phyloP scores from a whole-genome alignment of 495 filamentous ascomycete species.

The Penicillium robsamsonii region DNA sequence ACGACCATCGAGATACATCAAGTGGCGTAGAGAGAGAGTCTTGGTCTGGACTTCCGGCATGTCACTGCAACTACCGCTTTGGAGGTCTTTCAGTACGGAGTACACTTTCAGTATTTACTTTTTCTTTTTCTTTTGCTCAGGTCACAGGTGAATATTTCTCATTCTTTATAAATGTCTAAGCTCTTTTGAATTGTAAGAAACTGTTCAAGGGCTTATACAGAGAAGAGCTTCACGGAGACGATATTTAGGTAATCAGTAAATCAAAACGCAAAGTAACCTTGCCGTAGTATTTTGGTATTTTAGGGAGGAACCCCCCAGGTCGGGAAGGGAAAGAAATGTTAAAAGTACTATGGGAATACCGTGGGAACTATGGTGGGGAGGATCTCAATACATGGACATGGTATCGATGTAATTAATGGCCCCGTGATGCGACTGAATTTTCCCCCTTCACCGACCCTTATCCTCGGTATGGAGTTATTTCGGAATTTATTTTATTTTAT shows the following conservation, averaged over 20 bases:
- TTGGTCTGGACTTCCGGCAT: conserved; percentile 10
- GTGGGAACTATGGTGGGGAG: conserved; percentile 3
- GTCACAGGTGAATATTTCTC: conserved; percentile 11
- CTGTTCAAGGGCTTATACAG: too few relatives aligned
- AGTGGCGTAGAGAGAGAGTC: conserved; percentile 13
- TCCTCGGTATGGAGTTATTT: conserved; percentile 29
- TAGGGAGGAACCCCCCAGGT: conserved; percentile 25
- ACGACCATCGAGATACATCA: conserved; percentile 15
- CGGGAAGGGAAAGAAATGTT: conserved; percentile 19
- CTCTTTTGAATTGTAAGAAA: background rate
- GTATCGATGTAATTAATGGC: conserved; percentile 12
- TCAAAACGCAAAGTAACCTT: conserved; percentile 27
- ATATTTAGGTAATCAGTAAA: conserved; percentile 3
- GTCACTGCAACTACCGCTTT: conserved; percentile 6
- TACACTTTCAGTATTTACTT: background rate
- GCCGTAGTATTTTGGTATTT: background rate
- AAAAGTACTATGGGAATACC: conserved; percentile 7
- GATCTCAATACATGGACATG: background rate
- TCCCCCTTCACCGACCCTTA: conserved; percentile 19
- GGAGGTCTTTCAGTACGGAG: background rate
- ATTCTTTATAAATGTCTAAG: background rate
- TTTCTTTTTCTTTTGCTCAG: conserved; percentile 5
- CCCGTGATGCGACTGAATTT: conserved; percentile 34
- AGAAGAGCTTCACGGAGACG: background rate
- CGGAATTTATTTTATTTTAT: conserved; percentile 13